Conservation (phyloP, 257 asterid genomes). For the Solanum dulcamara region DNA sequence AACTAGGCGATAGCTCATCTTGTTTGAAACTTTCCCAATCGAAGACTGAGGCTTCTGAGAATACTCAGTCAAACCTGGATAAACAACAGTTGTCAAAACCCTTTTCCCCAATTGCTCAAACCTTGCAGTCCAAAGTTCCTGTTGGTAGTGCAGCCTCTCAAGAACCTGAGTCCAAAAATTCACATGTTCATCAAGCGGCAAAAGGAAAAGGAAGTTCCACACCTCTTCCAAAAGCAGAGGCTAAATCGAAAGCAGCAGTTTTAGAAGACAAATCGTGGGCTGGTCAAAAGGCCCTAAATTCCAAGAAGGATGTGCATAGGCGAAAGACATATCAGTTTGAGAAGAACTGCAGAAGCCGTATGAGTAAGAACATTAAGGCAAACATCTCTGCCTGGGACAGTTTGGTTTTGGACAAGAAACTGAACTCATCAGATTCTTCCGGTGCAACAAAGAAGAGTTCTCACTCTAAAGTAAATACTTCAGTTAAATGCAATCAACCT, state of each 20-base stretch:
- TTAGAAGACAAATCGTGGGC: slow-evolving; percentile 34
- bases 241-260: slow-evolving; percentile 13
- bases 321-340: slow-evolving; percentile 55
- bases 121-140: slow-evolving; percentile 13
- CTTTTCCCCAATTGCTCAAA: slow-evolving; percentile 5
- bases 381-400: slow-evolving; percentile 57
- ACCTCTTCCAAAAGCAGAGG: slow-evolving; percentile 25
- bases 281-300: slow-evolving; percentile 24
- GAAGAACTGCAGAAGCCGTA: slow-evolving; percentile 47
- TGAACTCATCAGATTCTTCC: slow-evolving; percentile 37
- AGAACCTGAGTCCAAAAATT: slow-evolving; percentile 4
- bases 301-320: slow-evolving; percentile 50
- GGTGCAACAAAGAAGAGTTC: slow-evolving; percentile 22
- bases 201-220: slow-evolving; percentile 14
- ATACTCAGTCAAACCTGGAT: slow-evolving; percentile 11
- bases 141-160: slow-evolving; percentile 9
- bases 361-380: slow-evolving; percentile 59
- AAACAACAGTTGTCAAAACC: slow-evolving; percentile 9
- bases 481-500: slow-evolving; percentile 14
- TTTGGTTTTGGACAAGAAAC: slow-evolving; percentile 49
- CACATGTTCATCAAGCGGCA: slow-evolving; percentile 7
- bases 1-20: slow-evolving; percentile 8
- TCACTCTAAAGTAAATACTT: slow-evolving; percentile 17
- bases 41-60: slow-evolving; percentile 14
- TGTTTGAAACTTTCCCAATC: slow-evolving; percentile 1